Conservation (phyloP, 2,329 filamentous ascomycete species). For the Fusarium musae region DNA sequence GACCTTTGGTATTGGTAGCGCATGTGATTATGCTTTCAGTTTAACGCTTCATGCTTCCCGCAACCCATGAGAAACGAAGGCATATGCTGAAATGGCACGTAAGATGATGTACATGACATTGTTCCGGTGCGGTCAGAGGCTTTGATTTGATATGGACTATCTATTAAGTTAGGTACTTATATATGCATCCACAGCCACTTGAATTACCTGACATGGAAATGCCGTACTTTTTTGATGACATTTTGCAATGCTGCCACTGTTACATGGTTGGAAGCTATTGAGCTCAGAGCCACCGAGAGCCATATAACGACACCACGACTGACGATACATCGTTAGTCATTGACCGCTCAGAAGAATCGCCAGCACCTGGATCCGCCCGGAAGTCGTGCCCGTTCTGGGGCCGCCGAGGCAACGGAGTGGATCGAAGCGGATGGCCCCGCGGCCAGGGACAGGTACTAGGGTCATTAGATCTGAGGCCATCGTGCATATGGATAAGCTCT, state of each 20-base stretch:
- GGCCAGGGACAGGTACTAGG: constrained; percentile 25
- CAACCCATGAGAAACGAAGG: background rate
- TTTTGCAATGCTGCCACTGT: background rate
- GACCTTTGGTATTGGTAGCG: background rate
- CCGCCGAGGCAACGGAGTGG: constrained; percentile 21
- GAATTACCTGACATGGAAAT: background rate
- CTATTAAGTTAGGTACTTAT: background rate
- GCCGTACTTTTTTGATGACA: background rate
- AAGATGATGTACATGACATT: background rate
- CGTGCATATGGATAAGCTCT: constrained; percentile 29
- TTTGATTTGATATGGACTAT: background rate
- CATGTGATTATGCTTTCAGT: background rate
- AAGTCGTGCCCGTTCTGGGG: constrained; percentile 12
- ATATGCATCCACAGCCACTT: background rate
- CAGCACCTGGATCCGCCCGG: constrained; percentile 8
- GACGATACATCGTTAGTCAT: background rate
- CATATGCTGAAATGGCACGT: background rate
- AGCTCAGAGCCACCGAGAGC: background rate
- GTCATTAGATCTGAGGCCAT: constrained; percentile 32
- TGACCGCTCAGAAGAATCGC: background rate
- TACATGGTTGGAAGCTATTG: too few relatives aligned
- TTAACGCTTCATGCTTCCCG: background rate
- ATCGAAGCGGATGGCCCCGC: constrained; percentile 28
- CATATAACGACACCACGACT: background rate
- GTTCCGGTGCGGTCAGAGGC: background rate